These are phyloP conservation scores for Penicillium sclerotiorum DNA, from an alignment of 2,329 filamentous ascomycete genomes.

Conservation along the genomic window DNA sequence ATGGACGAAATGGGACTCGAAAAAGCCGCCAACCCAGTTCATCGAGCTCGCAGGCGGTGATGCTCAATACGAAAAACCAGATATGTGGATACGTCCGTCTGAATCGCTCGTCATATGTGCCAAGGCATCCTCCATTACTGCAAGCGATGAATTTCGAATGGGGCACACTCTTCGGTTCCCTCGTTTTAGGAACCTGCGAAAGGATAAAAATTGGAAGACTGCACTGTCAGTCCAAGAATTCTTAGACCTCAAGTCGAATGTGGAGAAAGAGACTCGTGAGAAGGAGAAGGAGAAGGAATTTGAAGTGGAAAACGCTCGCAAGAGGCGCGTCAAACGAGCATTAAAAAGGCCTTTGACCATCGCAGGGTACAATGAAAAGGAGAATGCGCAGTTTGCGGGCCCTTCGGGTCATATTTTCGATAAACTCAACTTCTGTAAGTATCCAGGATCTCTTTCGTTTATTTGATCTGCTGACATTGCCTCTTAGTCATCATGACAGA, in stretches of 20 bases:
- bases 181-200: slow-evolving; percentile 77
- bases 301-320: slow-evolving; percentile 68
- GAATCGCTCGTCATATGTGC: slow-evolving; percentile 87
- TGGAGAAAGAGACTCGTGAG: slow-evolving; percentile 70
- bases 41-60: slow-evolving; percentile 82
- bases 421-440: slow-evolving; percentile 71
- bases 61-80: slow-evolving; percentile 74
- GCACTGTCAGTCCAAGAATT: slow-evolving; percentile 81
- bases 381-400: slow-evolving; percentile 57
- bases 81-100: slow-evolving; percentile 88
- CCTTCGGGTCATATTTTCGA: slow-evolving; percentile 69
- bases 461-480: background rate
- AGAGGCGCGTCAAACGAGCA: slow-evolving; percentile 62
- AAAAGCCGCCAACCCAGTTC: slow-evolving; percentile 73
- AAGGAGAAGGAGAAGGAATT: slow-evolving; percentile 75
- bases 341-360: slow-evolving; percentile 71
- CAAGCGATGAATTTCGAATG: slow-evolving; percentile 76
- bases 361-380: slow-evolving; percentile 65
- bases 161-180: slow-evolving; percentile 85
- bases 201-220: slow-evolving; percentile 82
- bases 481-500: slow-evolving; percentile 70
- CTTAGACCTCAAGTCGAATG: slow-evolving; percentile 66
- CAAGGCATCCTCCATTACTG: slow-evolving; percentile 78
- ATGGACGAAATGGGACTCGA: slow-evolving; percentile 82
- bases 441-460: background rate